A percentile compares a stretch with the other conserved stretches of the same genome.
These are phyloP conservation scores for Globisporangium cystogenes DNA, from an alignment of 352 stramenopile genomes.

Conservation along the genomic window DNA sequence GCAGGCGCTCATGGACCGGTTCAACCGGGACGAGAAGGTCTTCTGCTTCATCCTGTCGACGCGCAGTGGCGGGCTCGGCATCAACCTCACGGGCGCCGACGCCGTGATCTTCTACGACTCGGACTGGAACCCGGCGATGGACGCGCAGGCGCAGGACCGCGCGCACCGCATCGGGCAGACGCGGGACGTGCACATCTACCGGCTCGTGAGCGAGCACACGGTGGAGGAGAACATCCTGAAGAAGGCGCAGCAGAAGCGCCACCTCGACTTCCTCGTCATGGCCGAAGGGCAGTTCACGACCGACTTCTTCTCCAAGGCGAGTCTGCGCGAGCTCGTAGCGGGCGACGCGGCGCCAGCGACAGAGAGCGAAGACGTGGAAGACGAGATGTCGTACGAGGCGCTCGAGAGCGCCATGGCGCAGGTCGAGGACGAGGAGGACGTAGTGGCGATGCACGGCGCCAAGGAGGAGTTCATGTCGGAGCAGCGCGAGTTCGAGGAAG, in stretches of 20 bases:
- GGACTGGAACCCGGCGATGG: conserved; percentile 94
- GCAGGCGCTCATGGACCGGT: conserved; percentile 97
- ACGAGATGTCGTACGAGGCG: conserved; percentile 54
- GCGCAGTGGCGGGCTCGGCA: conserved; percentile 94
- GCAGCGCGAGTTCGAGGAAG: conserved; percentile 61
- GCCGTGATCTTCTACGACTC: conserved; percentile 92
- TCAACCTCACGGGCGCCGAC: conserved; percentile 98
- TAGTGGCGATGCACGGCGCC: conserved; percentile 88
- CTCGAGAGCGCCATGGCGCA: conserved; percentile 93
- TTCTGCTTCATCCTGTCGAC: conserved; percentile 99
- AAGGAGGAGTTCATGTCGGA: conserved; percentile 50
- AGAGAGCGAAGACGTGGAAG: conserved; percentile 25
- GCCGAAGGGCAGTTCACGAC: conserved; percentile 64
- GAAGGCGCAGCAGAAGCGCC: conserved; percentile 97
- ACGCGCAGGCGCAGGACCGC: conserved; percentile 94
- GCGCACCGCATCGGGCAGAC: conserved; percentile 98
- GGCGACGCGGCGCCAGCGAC: conserved; percentile 14
- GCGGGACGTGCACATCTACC: conserved; percentile 98
- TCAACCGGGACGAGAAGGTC: conserved; percentile 96
- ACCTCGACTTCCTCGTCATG: conserved; percentile 95
- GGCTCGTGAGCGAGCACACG: conserved; percentile 95
- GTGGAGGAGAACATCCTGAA: conserved; percentile 99
- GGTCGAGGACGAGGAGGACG: conserved; percentile 95
- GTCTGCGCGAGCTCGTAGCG: conserved; percentile 89
- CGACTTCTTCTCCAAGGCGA: conserved; percentile 84